phyloP scores from a whole-genome alignment of 2,329 filamentous ascomycete genomes.

The Drechslerella dactyloides region DNA sequence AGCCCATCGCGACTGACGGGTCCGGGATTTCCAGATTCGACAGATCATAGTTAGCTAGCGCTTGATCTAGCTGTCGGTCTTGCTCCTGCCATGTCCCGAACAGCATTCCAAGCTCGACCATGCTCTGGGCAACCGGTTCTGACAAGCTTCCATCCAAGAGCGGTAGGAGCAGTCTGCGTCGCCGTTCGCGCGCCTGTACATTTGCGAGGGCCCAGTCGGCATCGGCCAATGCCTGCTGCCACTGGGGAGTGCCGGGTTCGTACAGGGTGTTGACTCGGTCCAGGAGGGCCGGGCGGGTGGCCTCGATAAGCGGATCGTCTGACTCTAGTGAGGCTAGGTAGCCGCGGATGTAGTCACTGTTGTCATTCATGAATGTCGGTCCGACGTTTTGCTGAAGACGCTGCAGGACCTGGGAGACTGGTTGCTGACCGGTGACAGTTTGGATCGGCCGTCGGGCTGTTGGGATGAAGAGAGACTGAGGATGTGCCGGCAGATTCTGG shows the following conservation, averaged over 20 bases:
- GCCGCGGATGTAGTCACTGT: background rate
- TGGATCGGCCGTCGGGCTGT: slow-evolving; percentile 1
- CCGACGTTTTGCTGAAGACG: background rate
- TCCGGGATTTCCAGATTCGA: slow-evolving; percentile 11
- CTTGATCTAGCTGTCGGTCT: background rate
- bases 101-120: slow-evolving; percentile 19
- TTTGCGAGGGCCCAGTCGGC: background rate
- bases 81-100: slow-evolving; percentile 13
- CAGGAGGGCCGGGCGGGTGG: too few relatives aligned
- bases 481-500: background rate
- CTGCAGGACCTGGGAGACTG: slow-evolving; percentile 3
- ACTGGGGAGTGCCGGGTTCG: too few relatives aligned
- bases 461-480: slow-evolving; percentile 13
- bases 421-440: background rate
- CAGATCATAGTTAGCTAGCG: slow-evolving; percentile 2
- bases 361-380: background rate
- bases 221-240: too few relatives aligned
- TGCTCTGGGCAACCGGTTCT: background rate
- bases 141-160: slow-evolving; percentile 4
- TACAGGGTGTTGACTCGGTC: too few relatives aligned
- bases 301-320: too few relatives aligned
- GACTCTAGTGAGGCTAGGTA: background rate
- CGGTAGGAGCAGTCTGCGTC: slow-evolving; percentile 6
- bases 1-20: background rate
- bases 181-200: slow-evolving; percentile 8